Evolutionary conservation across 2,329 filamentous ascomycete species (phyloP).

Genomic region (Nannizziopsis barbatae): DNA sequence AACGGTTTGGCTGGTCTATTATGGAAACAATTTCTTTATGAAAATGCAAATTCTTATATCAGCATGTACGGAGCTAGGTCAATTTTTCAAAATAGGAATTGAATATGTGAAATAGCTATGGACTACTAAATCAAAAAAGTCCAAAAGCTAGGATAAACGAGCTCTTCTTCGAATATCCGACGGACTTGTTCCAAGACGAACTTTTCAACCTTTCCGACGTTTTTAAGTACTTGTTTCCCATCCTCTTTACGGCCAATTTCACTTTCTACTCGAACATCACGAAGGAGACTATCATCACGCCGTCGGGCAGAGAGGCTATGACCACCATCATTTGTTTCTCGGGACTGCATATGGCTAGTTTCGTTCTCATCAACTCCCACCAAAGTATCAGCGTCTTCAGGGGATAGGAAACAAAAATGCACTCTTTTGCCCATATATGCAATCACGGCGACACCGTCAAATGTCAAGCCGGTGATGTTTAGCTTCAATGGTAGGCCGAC

Average conservation of each 20-base stretch:
- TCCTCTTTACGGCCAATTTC: constrained; percentile 90
- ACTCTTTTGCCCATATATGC: constrained; percentile 81
- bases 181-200: constrained; percentile 95
- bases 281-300: constrained; percentile 63
- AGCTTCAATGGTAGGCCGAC: constrained; percentile 89
- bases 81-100: neutral
- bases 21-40: too few species aligned
- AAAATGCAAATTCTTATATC: too few species aligned
- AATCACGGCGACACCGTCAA: constrained; percentile 86
- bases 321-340: neutral
- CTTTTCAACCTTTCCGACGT: constrained; percentile 95
- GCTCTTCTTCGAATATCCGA: constrained; percentile 95
- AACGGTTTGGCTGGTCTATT: too few species aligned
- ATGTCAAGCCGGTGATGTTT: constrained; percentile 87
- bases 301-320: constrained; percentile 23
- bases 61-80: neutral
- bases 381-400: constrained; percentile 74
- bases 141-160: constrained; percentile 98
- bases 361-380: constrained; percentile 37
- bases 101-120: neutral
- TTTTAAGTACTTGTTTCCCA: constrained; percentile 90
- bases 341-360: constrained; percentile 9
- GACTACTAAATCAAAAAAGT: constrained; percentile 69
- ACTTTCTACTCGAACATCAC: constrained; percentile 92
- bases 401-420: constrained; percentile 88